A percentile compares a stretch with the other conserved stretches of the same genome.
Evolutionary conservation across 495 filamentous ascomycete species (phyloP).

Genomic region (Penicillium macrosclerotiorum): DNA sequence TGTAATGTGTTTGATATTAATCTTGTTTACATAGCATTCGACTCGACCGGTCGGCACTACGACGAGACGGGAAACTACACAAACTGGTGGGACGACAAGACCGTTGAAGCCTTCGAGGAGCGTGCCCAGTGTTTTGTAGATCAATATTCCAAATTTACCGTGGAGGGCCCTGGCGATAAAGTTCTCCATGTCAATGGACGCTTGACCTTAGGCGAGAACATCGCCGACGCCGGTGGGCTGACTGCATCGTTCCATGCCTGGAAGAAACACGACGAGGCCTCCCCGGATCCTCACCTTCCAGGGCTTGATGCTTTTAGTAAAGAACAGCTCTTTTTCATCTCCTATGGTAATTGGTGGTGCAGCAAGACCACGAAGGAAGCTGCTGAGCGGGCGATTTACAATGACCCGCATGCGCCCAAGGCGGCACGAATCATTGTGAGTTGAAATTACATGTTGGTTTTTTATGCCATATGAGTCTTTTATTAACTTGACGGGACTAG

Average conservation of each 20-base stretch:
- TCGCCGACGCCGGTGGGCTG: conserved; percentile 72
- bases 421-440: conserved; percentile 57
- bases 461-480: background rate
- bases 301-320: conserved; percentile 64
- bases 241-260: conserved; percentile 65
- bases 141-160: conserved; percentile 64
- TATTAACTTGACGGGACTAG: conserved; percentile 15
- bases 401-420: conserved; percentile 64
- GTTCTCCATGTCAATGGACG: conserved; percentile 65
- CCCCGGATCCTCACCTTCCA: conserved; percentile 58
- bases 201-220: conserved; percentile 71
- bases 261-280: conserved; percentile 53
- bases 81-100: conserved; percentile 69
- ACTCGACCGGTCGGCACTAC: conserved; percentile 65
- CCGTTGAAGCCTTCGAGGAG: conserved; percentile 59
- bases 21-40: conserved; percentile 65
- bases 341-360: conserved; percentile 68
- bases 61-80: conserved; percentile 65
- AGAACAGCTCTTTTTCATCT: conserved; percentile 72
- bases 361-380: conserved; percentile 57
- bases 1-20: too few relatives aligned
- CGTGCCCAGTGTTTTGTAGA: conserved; percentile 68
- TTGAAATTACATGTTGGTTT: conserved; percentile 3
- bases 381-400: conserved; percentile 55
- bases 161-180: conserved; percentile 52